Percentiles rank a stretch among this genome's conserved stretches.
phyloP scores from a whole-genome alignment of 1,139 yeast genomes.

The Debaryomyces subglobosus region DNA sequence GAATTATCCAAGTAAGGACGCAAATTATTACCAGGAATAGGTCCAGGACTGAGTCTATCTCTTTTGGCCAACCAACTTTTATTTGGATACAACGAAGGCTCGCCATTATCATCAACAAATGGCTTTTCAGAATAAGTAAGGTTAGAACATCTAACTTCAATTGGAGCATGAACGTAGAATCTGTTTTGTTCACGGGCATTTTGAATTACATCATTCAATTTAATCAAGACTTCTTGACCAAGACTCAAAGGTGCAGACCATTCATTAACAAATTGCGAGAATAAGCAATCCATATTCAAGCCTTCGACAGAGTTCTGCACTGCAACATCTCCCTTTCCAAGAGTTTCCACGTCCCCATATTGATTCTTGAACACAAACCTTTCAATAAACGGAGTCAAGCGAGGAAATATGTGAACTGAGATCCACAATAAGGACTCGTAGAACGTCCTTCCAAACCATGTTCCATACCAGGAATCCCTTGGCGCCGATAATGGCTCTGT shows the following conservation, averaged over 20 bases:
- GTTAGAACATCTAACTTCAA: constrained; percentile 92
- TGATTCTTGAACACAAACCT: constrained; percentile 82
- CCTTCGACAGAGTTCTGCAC: constrained; percentile 86
- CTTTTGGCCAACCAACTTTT: constrained; percentile 44
- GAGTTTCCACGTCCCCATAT: constrained; percentile 75
- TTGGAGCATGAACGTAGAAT: constrained; percentile 90
- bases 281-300: constrained; percentile 92
- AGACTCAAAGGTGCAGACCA: constrained; percentile 89
- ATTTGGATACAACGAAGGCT: constrained; percentile 46
- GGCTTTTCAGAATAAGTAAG: constrained; percentile 58
- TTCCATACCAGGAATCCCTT: constrained; percentile 83
- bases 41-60: constrained; percentile 55
- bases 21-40: constrained; percentile 80
- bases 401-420: constrained; percentile 71
- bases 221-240: constrained; percentile 72
- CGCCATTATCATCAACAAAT: constrained; percentile 46
- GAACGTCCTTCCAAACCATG: constrained; percentile 71
- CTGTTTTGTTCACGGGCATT: constrained; percentile 62
- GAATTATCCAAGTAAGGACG: constrained; percentile 84
- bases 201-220: constrained; percentile 62
- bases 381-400: constrained; percentile 83
- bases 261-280: constrained; percentile 92
- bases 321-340: constrained; percentile 65
- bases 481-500: constrained; percentile 67
- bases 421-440: constrained; percentile 81